phyloP scores from a whole-genome alignment of 108 stramenopile species.

The Cyclostephanos tholiformis region DNA sequence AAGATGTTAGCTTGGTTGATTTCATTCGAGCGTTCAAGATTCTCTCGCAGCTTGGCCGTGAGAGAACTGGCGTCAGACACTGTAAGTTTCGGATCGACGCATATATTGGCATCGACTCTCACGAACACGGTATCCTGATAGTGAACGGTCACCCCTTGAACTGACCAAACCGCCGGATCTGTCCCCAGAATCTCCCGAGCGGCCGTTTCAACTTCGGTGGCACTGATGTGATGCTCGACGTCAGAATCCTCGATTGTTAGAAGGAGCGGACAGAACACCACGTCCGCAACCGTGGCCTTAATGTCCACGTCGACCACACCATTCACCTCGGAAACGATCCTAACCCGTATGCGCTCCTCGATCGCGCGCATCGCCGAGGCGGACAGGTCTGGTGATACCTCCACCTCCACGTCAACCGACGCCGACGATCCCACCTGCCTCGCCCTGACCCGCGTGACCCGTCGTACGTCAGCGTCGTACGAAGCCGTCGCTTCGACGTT shows the following conservation, averaged over 20 bases:
- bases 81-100: constrained; percentile 42
- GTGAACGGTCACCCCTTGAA: constrained; percentile 59
- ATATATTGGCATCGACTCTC: constrained; percentile 57
- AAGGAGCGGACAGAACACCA: constrained; percentile 57
- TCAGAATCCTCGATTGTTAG: constrained; percentile 42
- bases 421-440: constrained; percentile 77
- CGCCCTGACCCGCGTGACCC: constrained; percentile 63
- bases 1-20: constrained; percentile 61
- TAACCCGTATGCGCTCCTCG: constrained; percentile 60
- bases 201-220: constrained; percentile 36
- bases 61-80: constrained; percentile 41
- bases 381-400: constrained; percentile 51
- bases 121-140: constrained; percentile 53
- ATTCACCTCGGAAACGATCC: constrained; percentile 38
- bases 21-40: constrained; percentile 38
- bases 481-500: constrained; percentile 34
- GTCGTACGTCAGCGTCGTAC: constrained; percentile 57
- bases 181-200: constrained; percentile 33
- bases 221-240: constrained; percentile 35
- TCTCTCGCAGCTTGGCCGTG: constrained; percentile 41
- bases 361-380: constrained; percentile 70
- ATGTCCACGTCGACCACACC: constrained; percentile 57
- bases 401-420: constrained; percentile 67
- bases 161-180: constrained; percentile 49
- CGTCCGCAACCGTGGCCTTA: constrained; percentile 39